Conservation (phyloP, 805 yeast genomes). For the Scheffersomyces stipitis region DNA sequence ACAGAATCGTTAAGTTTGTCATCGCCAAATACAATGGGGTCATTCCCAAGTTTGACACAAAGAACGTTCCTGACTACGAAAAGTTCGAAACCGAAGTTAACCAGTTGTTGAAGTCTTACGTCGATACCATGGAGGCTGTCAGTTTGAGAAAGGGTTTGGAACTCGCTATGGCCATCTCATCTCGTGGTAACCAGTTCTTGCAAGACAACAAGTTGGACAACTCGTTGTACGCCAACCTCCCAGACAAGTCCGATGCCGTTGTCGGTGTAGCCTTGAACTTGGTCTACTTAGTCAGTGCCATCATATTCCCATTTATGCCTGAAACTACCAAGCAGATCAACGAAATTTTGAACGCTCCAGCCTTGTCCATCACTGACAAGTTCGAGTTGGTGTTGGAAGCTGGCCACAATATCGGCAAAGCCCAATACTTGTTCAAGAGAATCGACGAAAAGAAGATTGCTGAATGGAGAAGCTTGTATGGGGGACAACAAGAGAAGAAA, state of each 20-base stretch:
- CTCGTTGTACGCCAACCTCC: conserved; percentile 69
- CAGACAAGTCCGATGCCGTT: conserved; percentile 86
- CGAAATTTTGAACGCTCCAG: conserved; percentile 81
- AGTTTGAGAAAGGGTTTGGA: conserved; percentile 89
- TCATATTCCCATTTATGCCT: conserved; percentile 90
- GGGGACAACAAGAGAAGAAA: conserved; percentile 62
- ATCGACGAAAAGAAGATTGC: conserved; percentile 88
- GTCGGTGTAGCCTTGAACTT: conserved; percentile 89
- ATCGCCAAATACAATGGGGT: conserved; percentile 91
- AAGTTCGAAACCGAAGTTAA: conserved; percentile 58
- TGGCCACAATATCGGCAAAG: conserved; percentile 88
- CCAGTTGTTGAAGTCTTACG: conserved; percentile 58
- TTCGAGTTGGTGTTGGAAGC: conserved; percentile 66
- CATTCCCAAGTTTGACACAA: conserved; percentile 63
- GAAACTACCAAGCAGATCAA: conserved; percentile 68
- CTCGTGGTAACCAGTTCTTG: conserved; percentile 91
- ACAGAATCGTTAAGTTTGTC: conserved; percentile 87
- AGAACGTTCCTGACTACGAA: conserved; percentile 47
- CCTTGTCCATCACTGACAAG: conserved; percentile 71
- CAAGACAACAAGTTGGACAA: conserved; percentile 97
- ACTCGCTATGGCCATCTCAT: conserved; percentile 83
- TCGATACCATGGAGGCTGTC: conserved; percentile 71
- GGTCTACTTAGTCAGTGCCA: conserved; percentile 79
- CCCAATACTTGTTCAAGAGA: conserved; percentile 88
- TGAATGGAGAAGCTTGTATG: conserved; percentile 82